These are phyloP conservation scores for Caulochytrium protostelioides DNA, from an alignment of 371 early-diverging fungal genomes.

Conservation along the genomic window DNA sequence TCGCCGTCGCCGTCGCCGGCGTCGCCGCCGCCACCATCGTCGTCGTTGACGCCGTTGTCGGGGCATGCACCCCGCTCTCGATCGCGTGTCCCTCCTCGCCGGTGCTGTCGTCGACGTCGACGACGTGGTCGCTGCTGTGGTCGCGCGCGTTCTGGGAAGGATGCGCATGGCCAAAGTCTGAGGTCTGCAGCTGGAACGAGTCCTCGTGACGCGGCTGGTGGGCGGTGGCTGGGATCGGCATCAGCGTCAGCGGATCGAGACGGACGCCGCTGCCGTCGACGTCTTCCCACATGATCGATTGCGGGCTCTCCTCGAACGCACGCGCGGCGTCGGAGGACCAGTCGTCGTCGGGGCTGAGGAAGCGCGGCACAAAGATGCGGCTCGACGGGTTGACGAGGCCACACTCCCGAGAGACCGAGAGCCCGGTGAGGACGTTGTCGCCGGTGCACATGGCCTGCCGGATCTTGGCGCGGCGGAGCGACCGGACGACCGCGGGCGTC, in stretches of 20 bases:
- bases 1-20: too few species aligned
- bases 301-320: background rate
- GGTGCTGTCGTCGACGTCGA: too few species aligned
- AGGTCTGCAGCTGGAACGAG: too few species aligned
- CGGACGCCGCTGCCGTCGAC: slow-evolving; percentile 9
- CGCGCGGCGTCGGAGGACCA: background rate
- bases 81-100: too few species aligned
- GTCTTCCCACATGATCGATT: slow-evolving; percentile 21
- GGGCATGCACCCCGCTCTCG: too few species aligned
- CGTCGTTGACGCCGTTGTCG: too few species aligned
- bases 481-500: slow-evolving; percentile 51
- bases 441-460: slow-evolving; percentile 96
- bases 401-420: slow-evolving; percentile 85
- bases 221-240: too few species aligned
- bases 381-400: slow-evolving; percentile 40
- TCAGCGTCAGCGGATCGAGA: slow-evolving; percentile 14
- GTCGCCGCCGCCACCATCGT: too few species aligned
- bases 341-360: slow-evolving; percentile 6
- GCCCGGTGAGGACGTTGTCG: slow-evolving; percentile 93
- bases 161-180: too few species aligned
- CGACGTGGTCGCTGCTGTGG: too few species aligned
- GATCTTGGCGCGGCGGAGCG: slow-evolving; percentile 68
- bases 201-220: too few species aligned
- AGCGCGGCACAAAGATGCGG: slow-evolving; percentile 19
- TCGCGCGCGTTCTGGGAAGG: too few species aligned